These are phyloP conservation scores for Thalassiosira delicatula DNA, from an alignment of 352 stramenopile genomes.

Conservation along the genomic window DNA sequence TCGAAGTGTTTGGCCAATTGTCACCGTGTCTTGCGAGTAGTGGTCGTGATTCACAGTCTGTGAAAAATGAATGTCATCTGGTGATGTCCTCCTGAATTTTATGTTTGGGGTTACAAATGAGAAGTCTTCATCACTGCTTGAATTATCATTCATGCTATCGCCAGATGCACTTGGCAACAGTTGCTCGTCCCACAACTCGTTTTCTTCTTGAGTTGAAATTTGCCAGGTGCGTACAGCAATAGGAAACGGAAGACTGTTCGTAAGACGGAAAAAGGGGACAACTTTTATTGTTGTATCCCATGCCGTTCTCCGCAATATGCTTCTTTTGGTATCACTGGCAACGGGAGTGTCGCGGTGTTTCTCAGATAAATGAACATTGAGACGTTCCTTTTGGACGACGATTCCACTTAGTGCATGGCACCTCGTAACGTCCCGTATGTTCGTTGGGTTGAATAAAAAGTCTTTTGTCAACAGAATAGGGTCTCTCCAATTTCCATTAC, in stretches of 20 bases:
- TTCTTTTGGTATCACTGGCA: constrained; percentile 32
- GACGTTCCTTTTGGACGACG: constrained; percentile 32
- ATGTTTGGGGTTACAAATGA: constrained; percentile 29
- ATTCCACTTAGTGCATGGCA: constrained; percentile 5
- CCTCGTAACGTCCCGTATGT: constrained; percentile 32
- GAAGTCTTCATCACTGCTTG: constrained; percentile 34
- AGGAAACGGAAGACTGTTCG: constrained; percentile 56
- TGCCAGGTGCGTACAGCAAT: constrained; percentile 56
- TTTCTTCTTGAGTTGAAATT: constrained; percentile 25
- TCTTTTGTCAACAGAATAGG: constrained; percentile 62
- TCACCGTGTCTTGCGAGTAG: constrained; percentile 28
- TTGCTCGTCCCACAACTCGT: constrained; percentile 18
- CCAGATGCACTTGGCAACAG: neutral
- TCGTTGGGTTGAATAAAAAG: constrained; percentile 60
- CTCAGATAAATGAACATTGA: constrained; percentile 39
- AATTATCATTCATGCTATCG: neutral
- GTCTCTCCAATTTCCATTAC: constrained; percentile 44
- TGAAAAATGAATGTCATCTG: constrained; percentile 37
- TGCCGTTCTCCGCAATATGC: constrained; percentile 46
- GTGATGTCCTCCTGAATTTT: constrained; percentile 7
- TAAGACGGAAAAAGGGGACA: constrained; percentile 52
- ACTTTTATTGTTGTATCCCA: constrained; percentile 53
- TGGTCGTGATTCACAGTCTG: constrained; percentile 9
- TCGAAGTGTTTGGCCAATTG: constrained; percentile 38
- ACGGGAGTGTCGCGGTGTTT: constrained; percentile 14